Base-by-base conservation (phyloP, 2,329 filamentous ascomycete genomes). In the Colletotrichum gigasporum region DNA sequence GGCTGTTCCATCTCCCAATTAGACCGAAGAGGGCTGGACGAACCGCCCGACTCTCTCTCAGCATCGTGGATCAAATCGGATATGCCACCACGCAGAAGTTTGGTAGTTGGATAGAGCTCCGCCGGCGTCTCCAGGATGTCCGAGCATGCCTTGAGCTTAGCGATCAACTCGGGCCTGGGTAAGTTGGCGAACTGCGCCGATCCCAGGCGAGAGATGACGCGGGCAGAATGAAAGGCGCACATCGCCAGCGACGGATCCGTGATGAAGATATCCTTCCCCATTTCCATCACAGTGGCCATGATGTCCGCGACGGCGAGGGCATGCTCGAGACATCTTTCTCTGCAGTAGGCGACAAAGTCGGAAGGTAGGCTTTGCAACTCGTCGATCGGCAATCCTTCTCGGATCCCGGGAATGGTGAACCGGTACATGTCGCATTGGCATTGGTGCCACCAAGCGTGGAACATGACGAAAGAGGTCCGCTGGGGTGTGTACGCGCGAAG, bases 371-470 rank as follows among this genome's bases (percentile, higher is more conserved):
- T 18, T 18, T 37, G 28, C 4, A 65, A 14, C 9, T 65, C 63
- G 24, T 55, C 57, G 2, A 55, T 7, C 2, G 57, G 39, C 1
- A 65, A 45, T 0, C 63, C 63, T 39, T 65, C 63, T 2, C 63
- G 51, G 22, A 65, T 56, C 2, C 57, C 70, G 0, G 70, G 70
- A 1, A 71, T 70, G 0, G 69, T 65, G 7, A 71, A 71, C 2
- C 70, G 65, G 20, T 68, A 71, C 4, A 71, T 63, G 16, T 71
- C 70, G 39, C 70, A 71, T 11, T 71, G 70, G 0, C 67, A 66
- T 20, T 71, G 70, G 39, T 71, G 70, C 69, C 69, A 71, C 70
- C 70, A 71, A n/a, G 67, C 65, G 24, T 71, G 70, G 0, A 71
- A 48, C 70, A 71, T 71, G 8, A 71, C 28, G 3, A 67, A 71